Evolutionary conservation across 257 asterid genomes (phyloP).

Genomic region (Plectranthus barbatus): DNA sequence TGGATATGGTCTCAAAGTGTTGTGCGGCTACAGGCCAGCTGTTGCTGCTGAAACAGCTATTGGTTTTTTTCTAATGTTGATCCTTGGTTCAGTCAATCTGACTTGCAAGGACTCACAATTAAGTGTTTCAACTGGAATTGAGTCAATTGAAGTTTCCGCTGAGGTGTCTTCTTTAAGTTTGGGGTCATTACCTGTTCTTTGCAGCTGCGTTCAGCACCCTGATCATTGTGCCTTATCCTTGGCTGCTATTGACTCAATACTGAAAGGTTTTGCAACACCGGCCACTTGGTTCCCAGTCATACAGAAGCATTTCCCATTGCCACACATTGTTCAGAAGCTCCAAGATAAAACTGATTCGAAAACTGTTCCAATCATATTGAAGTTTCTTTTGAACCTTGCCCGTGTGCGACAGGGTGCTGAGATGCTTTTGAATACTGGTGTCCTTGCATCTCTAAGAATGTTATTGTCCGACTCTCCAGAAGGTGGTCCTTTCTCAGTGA

Average conservation of each 20-base stretch:
- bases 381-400: constrained; percentile 78
- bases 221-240: constrained; percentile 58
- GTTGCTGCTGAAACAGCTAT: constrained; percentile 33
- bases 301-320: constrained; percentile 62
- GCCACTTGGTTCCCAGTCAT: constrained; percentile 75
- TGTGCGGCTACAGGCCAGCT: constrained; percentile 39
- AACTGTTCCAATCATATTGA: constrained; percentile 38
- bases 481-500: constrained; percentile 32
- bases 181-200: constrained; percentile 71
- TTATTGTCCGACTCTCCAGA: constrained; percentile 46
- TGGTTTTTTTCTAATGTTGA: constrained; percentile 51
- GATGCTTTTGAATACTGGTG: constrained; percentile 70
- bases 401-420: constrained; percentile 71
- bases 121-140: constrained; percentile 13
- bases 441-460: constrained; percentile 51
- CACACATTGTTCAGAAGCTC: constrained; percentile 55
- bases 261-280: constrained; percentile 58
- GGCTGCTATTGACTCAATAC: constrained; percentile 51
- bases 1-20: constrained; percentile 63
- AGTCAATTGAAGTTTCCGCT: constrained; percentile 33
- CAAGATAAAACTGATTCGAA: constrained; percentile 35
- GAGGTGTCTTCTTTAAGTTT: constrained; percentile 55
- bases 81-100: constrained; percentile 47
- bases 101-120: constrained; percentile 22
- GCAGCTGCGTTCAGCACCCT: constrained; percentile 47